Percentiles rank a stretch among this genome's conserved stretches.
These are phyloP conservation scores for Hypoxylon rickii DNA, from an alignment of 495 filamentous ascomycete genomes.

Conservation along the genomic window DNA sequence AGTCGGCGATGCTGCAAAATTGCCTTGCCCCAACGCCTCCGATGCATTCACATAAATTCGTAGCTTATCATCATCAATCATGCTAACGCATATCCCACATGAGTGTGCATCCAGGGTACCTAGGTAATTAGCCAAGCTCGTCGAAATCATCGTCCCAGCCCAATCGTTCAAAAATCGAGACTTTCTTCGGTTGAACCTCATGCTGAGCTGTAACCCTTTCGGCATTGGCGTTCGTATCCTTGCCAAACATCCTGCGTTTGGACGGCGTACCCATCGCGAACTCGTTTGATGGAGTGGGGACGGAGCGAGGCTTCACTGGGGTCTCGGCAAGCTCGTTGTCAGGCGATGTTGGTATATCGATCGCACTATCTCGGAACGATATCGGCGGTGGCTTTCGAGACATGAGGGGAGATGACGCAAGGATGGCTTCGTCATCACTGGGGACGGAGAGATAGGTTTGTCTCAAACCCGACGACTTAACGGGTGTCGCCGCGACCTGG, in stretches of 20 bases:
- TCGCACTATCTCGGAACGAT: conserved; percentile 37
- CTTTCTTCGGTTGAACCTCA: conserved; percentile 35
- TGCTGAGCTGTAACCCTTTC: conserved; percentile 21
- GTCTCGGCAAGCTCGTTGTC: conserved; percentile 42
- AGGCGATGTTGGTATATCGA: conserved; percentile 50
- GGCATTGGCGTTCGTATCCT: conserved; percentile 22
- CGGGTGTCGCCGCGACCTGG: conserved; percentile 41
- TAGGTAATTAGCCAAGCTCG: conserved; percentile 22
- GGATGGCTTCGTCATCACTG: conserved; percentile 29
- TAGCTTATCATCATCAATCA: conserved; percentile 19
- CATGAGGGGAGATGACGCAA: conserved; percentile 50
- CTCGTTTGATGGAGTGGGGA: conserved; percentile 12
- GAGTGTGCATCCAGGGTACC: no score
- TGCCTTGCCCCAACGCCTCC: conserved; percentile 18
- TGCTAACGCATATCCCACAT: neutral
- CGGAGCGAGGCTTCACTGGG: conserved; percentile 38
- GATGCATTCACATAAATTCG: conserved; percentile 29
- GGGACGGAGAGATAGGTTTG: conserved; percentile 23
- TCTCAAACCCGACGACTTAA: conserved; percentile 8
- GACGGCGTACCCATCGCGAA: conserved; percentile 27
- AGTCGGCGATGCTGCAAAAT: conserved; percentile 17
- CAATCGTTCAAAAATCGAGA: conserved; percentile 69
- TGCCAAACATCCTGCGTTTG: conserved; percentile 50
- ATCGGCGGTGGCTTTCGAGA: conserved; percentile 54
- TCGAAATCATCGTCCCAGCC: conserved; percentile 80